Conservation (phyloP, 495 filamentous ascomycete genomes). For the Podospora pseudoanserina region DNA sequence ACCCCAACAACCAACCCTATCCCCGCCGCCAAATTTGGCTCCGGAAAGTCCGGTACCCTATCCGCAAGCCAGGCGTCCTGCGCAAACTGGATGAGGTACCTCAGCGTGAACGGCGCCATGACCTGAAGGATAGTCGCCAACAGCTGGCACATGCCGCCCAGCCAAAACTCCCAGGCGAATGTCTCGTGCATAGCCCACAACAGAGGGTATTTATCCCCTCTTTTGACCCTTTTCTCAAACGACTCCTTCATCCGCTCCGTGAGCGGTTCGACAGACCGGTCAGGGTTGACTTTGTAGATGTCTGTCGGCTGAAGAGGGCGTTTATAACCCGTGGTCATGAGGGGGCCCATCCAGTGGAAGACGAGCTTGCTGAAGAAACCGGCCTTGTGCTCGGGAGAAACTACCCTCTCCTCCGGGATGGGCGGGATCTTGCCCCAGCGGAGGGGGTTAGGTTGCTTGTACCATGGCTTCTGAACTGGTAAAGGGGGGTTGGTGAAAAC, state of each 20-base stretch:
- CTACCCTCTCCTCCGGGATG: constrained; percentile 52
- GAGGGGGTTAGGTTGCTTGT: constrained; percentile 59
- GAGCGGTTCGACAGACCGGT: constrained; percentile 65
- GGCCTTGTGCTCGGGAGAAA: constrained; percentile 57
- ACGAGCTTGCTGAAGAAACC: constrained; percentile 57
- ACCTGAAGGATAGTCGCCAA: constrained; percentile 65
- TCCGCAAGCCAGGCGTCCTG: constrained; percentile 66
- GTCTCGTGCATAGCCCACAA: constrained; percentile 81
- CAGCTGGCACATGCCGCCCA: constrained; percentile 77
- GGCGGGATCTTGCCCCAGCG: constrained; percentile 57
- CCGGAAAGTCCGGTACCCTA: constrained; percentile 40
- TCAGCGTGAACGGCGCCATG: constrained; percentile 67
- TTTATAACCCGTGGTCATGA: constrained; percentile 77
- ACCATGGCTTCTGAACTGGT: constrained; percentile 52
- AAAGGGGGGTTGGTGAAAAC: constrained; percentile 26
- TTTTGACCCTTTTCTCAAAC: constrained; percentile 61
- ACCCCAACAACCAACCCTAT: constrained; percentile 75
- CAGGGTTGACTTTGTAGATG: constrained; percentile 81
- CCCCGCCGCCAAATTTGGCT: constrained; percentile 61
- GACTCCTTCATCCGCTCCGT: constrained; percentile 59
- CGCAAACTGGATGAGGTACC: constrained; percentile 78
- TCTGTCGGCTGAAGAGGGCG: constrained; percentile 79
- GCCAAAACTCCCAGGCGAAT: constrained; percentile 78
- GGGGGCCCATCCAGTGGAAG: constrained; percentile 65
- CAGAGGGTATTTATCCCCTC: constrained; percentile 70